These are phyloP conservation scores for Brassica cretica DNA, from an alignment of 345 rosid species.

Conservation along the genomic window DNA sequence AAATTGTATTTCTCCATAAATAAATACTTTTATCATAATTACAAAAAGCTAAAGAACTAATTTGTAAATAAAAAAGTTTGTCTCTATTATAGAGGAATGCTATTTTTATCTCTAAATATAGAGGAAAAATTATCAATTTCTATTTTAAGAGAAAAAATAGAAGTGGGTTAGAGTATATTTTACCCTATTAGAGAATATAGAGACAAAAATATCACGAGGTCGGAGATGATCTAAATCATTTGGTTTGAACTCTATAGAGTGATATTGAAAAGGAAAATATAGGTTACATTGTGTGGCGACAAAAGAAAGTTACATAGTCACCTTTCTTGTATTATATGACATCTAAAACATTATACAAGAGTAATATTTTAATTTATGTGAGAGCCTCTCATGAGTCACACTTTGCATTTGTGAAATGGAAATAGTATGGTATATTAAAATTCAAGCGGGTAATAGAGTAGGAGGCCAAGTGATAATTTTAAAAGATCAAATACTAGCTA, in stretches of 20 bases:
- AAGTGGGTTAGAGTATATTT: no score
- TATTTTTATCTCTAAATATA: no score
- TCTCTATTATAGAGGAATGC: no score
- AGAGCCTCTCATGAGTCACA: not conserved
- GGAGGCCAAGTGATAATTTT: slow-evolving; percentile 25
- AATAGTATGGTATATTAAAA: not conserved
- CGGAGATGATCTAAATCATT: not conserved
- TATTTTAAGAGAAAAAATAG: no score
- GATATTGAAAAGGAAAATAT: not conserved
- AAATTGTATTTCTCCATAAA: no score
- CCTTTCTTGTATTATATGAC: not conserved
- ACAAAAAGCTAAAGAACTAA: no score
- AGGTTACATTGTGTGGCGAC: not conserved
- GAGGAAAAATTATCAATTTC: no score
- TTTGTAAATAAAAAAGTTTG: no score
- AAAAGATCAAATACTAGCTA: slow-evolving; percentile 11
- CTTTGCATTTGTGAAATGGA: not conserved
- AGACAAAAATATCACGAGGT: no score
- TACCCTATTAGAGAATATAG: no score
- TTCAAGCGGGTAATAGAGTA: slow-evolving; percentile 16
- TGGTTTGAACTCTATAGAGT: not conserved
- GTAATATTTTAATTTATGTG: not conserved
- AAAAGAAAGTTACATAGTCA: not conserved
- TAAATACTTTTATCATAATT: no score
- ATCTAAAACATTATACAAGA: not conserved